Percentiles rank a stretch among this genome's conserved stretches.
Conservation (phyloP, 371 early-diverging fungal species). For the Haplosporangium sp. region DNA sequence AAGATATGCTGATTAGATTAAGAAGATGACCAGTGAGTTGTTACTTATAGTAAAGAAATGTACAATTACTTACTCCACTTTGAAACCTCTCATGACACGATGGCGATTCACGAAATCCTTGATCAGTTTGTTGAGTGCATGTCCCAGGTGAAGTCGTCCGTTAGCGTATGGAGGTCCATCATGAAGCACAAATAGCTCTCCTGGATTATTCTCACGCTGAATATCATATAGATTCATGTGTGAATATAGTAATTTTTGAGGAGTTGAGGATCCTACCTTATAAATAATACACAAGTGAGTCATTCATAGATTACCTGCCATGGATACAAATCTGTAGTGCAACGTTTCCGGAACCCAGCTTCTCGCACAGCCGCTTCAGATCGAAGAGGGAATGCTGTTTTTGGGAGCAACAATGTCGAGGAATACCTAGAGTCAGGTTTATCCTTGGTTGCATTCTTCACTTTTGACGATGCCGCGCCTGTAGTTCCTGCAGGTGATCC, state of each 20-base stretch:
- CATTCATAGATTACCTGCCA: constrained; percentile 72
- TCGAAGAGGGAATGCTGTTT: constrained; percentile 79
- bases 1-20: not conserved
- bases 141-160: constrained; percentile 93
- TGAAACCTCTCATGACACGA: constrained; percentile 85
- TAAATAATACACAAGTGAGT: not conserved
- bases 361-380: constrained; percentile 77
- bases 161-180: constrained; percentile 99
- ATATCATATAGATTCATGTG: not conserved
- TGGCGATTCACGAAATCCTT: constrained; percentile 95
- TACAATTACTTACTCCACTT: constrained; percentile 73
- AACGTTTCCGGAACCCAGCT: constrained; percentile 69
- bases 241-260: not conserved
- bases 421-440: constrained; percentile 59
- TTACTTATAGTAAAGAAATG: not conserved
- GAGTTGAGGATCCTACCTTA: not conserved
- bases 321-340: constrained; percentile 75
- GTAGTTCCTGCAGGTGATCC: constrained; percentile 16
- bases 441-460: constrained; percentile 32
- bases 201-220: constrained; percentile 68
- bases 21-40: not conserved
- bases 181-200: constrained; percentile 84
- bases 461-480: constrained; percentile 2
- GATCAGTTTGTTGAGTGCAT: constrained; percentile 94
- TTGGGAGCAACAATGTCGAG: constrained; percentile 77